Conservation (phyloP, 768 basidiomycete genomes). For the Thelephora ganbajun region DNA sequence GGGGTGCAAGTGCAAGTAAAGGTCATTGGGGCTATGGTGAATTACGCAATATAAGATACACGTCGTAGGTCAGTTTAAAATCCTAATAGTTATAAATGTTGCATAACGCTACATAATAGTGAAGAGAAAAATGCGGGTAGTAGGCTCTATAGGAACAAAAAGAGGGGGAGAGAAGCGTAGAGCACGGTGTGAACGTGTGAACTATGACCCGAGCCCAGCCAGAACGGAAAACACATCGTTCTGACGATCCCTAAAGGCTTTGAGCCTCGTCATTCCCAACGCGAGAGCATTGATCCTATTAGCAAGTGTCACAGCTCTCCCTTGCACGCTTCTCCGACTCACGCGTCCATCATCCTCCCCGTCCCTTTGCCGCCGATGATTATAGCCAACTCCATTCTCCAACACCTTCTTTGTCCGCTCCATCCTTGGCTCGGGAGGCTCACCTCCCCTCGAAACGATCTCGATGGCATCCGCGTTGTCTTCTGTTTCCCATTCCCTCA, state of each 20-base stretch:
- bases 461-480: conserved; percentile 41
- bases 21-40: no score
- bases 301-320: conserved; percentile 54
- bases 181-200: no score
- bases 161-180: no score
- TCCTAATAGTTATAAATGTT: no score
- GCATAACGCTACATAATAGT: no score
- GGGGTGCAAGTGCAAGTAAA: no score
- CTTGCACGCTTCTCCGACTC: conserved; percentile 38
- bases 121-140: no score
- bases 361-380: conserved; percentile 24
- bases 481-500: conserved; percentile 32
- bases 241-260: conserved; percentile 62
- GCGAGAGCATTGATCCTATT: conserved; percentile 69
- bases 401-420: conserved; percentile 47
- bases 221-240: conserved; percentile 57
- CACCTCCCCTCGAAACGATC: conserved; percentile 20
- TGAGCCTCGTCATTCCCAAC: conserved; percentile 53
- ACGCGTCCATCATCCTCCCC: conserved; percentile 15
- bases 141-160: no score
- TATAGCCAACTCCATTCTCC: conserved; percentile 40
- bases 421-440: conserved; percentile 29
- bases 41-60: no score
- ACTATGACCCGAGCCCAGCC: conserved; percentile 20
- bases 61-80: no score